Conservation (phyloP, 73 alveolate species). For the Paramecium octaurelia region DNA sequence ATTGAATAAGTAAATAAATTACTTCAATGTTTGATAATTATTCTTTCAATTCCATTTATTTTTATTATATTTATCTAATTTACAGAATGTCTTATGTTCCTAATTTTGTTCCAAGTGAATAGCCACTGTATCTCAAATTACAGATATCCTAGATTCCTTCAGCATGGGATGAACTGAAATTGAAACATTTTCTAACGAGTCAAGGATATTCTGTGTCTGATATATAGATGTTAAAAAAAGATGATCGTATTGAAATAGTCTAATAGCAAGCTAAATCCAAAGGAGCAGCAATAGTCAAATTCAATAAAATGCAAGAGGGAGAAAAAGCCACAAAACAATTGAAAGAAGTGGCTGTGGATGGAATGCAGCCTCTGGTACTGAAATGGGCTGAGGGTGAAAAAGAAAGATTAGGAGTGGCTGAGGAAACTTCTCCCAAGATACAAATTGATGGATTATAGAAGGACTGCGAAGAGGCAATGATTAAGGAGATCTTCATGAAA, state of each 20-base stretch:
- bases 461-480: constrained; percentile 53
- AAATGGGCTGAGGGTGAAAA: constrained; percentile 62
- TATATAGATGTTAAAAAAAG: not conserved
- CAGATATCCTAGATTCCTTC: not conserved
- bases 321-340: not conserved
- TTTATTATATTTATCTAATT: not conserved
- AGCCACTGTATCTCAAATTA: not conserved
- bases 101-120: not conserved
- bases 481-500: not conserved
- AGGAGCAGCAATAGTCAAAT: not conserved
- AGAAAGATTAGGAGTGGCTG: constrained; percentile 56
- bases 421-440: constrained; percentile 41
- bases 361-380: not conserved
- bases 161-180: not conserved
- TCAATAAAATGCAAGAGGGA: constrained; percentile 19
- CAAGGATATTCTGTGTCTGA: not conserved
- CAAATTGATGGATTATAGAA: constrained; percentile 38
- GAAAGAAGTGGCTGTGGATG: constrained; percentile 13
- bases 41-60: not conserved
- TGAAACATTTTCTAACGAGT: not conserved
- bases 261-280: not conserved
- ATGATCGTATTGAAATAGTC: not conserved
- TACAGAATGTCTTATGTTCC: not conserved
- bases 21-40: not conserved
- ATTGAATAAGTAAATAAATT: too few relatives aligned